phyloP scores from a whole-genome alignment of 257 asterid species.

The Agastache rugosa region DNA sequence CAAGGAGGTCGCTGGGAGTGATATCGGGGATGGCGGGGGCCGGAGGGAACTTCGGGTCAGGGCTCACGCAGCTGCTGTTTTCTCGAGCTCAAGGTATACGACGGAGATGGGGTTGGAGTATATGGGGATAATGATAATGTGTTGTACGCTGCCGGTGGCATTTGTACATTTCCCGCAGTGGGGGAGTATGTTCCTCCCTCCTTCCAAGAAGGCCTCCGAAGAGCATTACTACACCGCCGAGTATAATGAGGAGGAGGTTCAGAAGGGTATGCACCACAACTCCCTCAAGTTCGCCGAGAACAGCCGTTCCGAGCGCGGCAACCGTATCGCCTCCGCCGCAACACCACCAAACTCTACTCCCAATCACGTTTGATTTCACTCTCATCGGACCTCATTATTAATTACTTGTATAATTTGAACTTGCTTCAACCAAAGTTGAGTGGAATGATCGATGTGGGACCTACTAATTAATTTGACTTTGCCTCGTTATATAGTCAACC shows the following conservation, averaged over 20 bases:
- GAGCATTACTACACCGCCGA: constrained; percentile 41
- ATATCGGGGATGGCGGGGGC: constrained; percentile 57
- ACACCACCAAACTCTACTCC: constrained; percentile 42
- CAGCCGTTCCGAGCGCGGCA: constrained; percentile 46
- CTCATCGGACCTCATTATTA: too few relatives aligned
- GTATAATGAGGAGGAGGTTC: constrained; percentile 38
- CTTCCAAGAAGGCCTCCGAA: constrained; percentile 35
- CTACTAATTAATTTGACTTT: too few relatives aligned
- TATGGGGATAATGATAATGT: constrained; percentile 59
- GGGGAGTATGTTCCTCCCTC: constrained; percentile 56
- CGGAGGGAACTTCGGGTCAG: constrained; percentile 56
- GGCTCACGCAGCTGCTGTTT: constrained; percentile 50
- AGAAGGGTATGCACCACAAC: constrained; percentile 39
- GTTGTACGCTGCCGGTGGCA: constrained; percentile 51
- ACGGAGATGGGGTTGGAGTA: constrained; percentile 40
- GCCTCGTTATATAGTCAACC: too few relatives aligned
- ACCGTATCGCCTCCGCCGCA: constrained; percentile 37
- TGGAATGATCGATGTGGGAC: too few relatives aligned
- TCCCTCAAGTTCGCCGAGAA: constrained; percentile 48
- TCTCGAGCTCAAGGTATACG: constrained; percentile 36
- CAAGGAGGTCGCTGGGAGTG: constrained; percentile 50
- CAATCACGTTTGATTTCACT: constrained; percentile 33
- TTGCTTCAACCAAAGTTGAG: too few relatives aligned
- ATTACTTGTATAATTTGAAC: neutral
- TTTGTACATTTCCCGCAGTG: constrained; percentile 51